phyloP scores from a whole-genome alignment of 1,284 basidiomycete species.

The Ustilago esculenta region DNA sequence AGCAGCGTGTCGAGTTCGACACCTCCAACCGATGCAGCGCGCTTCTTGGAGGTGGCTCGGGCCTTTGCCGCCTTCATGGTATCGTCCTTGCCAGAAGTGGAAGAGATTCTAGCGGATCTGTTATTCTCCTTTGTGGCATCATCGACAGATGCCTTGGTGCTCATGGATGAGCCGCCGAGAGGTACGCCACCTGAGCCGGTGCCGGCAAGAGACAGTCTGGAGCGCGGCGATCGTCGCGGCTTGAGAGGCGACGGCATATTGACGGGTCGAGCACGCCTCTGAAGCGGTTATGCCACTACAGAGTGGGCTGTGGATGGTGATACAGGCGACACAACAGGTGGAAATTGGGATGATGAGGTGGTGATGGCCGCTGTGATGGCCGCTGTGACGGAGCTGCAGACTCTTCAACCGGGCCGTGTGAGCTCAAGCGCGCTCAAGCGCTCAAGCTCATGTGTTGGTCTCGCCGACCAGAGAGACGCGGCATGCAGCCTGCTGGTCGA shows the following conservation, averaged over 20 bases:
- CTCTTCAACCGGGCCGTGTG: too few species aligned
- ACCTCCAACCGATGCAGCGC: constrained; percentile 43
- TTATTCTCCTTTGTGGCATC: constrained; percentile 39
- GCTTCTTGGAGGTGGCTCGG: constrained; percentile 35
- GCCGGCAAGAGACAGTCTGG: constrained; percentile 42
- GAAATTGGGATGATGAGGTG: background rate
- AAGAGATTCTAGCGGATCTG: constrained; percentile 25
- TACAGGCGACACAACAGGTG: too few species aligned
- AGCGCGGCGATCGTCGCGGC: constrained; percentile 42
- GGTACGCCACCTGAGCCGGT: constrained; percentile 38
- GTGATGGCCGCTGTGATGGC: constrained; percentile 4
- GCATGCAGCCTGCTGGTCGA: too few species aligned
- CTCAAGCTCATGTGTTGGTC: constrained; percentile 31
- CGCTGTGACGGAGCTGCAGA: background rate
- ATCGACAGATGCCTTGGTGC: constrained; percentile 18
- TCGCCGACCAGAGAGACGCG: background rate
- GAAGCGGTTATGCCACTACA: background rate
- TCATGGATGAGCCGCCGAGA: constrained; percentile 47
- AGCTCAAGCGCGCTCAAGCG: background rate
- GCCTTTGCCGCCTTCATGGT: constrained; percentile 39
- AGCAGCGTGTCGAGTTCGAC: constrained; percentile 38
- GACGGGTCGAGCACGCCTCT: constrained; percentile 1
- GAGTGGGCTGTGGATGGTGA: too few species aligned
- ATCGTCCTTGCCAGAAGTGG: constrained; percentile 28
- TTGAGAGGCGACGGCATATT: constrained; percentile 47